Evolutionary conservation across 176 grass and related monocot species (phyloP), one percentile per base, ranked within the genome.

Genomic region (Thinopyrum elongatum): DNA sequence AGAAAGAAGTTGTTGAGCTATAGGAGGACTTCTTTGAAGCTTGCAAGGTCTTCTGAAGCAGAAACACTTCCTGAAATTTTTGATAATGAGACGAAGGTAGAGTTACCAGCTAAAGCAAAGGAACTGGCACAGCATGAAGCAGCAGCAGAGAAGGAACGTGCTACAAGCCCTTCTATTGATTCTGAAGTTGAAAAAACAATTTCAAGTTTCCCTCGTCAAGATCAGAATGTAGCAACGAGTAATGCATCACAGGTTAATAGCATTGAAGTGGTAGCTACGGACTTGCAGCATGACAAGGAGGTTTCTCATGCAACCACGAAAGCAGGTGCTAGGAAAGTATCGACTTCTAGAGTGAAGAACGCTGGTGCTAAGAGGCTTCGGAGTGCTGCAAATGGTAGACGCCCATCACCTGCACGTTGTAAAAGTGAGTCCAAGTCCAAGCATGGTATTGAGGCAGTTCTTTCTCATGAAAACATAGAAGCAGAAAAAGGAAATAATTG

Each of bases 11-110:
- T 83, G 17, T 42, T 87, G 38, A 90, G 28, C 76, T 67, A 42
- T 30, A 81, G 83, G 90, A 93, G 74, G 82, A 79, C 64, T 25
- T 91, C 90, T 68, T 81, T 92, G 35, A 90, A 91, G 81, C 61
- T 67, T 90, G 74, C 61, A 83, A 92, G 68, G 63, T 59, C 86
- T 92, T 38, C 57, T 73, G 82, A 58, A 81, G 76, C 10, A 38
- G 62, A 80, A 63, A 86, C 80, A 23, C 63, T 72, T 73, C 34
- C 62, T 71, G 67, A 69, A 75, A 70, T 8, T 82, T 42, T 74
- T 85, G 87, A 79, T 46, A 47, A 86, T 59, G 75, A 65, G 38
- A 81, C 90, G 57, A 78, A 82, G 70, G 17, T 49, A 49, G 63
- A 58, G 22, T 31, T 14, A 58, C 41, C 14, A 34, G 39, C 78